Conservation (phyloP, 2,329 filamentous ascomycete genomes). For the Hortaea werneckii region DNA sequence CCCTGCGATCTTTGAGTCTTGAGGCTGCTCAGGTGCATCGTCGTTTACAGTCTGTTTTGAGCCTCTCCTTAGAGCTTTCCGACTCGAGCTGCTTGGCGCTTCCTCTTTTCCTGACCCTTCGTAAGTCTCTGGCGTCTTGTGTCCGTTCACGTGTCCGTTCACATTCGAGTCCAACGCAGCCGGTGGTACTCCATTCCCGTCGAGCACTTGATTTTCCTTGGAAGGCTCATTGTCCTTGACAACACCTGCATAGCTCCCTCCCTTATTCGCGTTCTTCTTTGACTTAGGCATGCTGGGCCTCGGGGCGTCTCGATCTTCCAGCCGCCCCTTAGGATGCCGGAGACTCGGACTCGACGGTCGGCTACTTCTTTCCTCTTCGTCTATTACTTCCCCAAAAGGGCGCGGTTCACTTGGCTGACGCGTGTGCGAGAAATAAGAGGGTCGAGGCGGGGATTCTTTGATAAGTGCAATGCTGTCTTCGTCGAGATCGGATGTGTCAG, state of each 20-base stretch:
- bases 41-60: constrained; percentile 16
- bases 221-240: constrained; percentile 12
- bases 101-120: constrained; percentile 21
- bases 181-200: constrained; percentile 10
- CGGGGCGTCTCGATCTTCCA: constrained; percentile 13
- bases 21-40: constrained; percentile 2
- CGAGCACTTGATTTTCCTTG: constrained; percentile 7
- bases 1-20: neutral
- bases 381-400: constrained; percentile 25
- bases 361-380: constrained; percentile 20
- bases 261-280: neutral
- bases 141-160: neutral
- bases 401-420: constrained; percentile 22
- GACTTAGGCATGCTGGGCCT: neutral
- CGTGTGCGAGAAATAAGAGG: constrained; percentile 1
- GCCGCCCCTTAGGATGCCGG: constrained; percentile 17
- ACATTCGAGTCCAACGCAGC: neutral
- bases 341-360: constrained; percentile 20
- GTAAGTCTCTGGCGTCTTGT: constrained; percentile 13
- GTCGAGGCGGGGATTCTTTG: constrained; percentile 26
- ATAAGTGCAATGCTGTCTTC: constrained; percentile 19
- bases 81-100: constrained; percentile 16
- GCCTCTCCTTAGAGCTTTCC: constrained; percentile 19
- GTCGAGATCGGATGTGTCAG: constrained; percentile 13
- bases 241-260: constrained; percentile 14